phyloP scores from a whole-genome alignment of 1,284 basidiomycete species.

The Tylopilus orsonianus region DNA sequence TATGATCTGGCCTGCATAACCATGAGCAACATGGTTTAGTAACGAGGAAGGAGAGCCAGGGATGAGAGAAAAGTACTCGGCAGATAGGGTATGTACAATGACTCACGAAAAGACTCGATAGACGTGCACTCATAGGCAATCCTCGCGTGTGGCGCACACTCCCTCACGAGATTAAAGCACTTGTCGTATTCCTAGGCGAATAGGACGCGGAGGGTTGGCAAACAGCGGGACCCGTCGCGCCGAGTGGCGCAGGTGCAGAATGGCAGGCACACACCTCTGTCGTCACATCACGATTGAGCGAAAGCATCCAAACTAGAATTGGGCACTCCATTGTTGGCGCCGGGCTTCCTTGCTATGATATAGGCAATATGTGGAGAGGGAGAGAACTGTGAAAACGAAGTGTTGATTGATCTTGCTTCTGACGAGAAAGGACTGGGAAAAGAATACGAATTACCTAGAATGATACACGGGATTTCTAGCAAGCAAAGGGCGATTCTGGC shows the following conservation, averaged over 20 bases:
- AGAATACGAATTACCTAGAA: conserved; percentile 1
- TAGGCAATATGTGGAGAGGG: not conserved
- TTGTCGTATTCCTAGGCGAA: conserved; percentile 62
- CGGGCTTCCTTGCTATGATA: not conserved
- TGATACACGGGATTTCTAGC: conserved; percentile 3
- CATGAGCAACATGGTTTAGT: not conserved
- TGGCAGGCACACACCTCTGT: conserved; percentile 46
- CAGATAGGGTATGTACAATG: not conserved
- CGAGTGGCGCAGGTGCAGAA: not conserved
- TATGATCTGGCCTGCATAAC: conserved; percentile 58
- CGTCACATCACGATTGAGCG: conserved; percentile 68
- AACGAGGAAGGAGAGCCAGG: not conserved
- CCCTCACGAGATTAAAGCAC: conserved; percentile 54
- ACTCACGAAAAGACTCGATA: conserved; percentile 65
- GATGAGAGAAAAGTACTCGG: not conserved
- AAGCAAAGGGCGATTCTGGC: not conserved
- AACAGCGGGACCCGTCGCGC: conserved; percentile 7
- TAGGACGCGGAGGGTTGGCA: not conserved
- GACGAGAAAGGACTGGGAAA: not conserved
- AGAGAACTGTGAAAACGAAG: conserved; percentile 5
- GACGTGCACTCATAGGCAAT: conserved; percentile 53
- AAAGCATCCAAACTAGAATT: conserved; percentile 75
- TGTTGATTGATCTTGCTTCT: not conserved
- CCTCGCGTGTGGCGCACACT: conserved; percentile 55
- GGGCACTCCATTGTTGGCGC: conserved; percentile 53